Conservation (phyloP, 257 asterid genomes). For the Pogostemon cablin region DNA sequence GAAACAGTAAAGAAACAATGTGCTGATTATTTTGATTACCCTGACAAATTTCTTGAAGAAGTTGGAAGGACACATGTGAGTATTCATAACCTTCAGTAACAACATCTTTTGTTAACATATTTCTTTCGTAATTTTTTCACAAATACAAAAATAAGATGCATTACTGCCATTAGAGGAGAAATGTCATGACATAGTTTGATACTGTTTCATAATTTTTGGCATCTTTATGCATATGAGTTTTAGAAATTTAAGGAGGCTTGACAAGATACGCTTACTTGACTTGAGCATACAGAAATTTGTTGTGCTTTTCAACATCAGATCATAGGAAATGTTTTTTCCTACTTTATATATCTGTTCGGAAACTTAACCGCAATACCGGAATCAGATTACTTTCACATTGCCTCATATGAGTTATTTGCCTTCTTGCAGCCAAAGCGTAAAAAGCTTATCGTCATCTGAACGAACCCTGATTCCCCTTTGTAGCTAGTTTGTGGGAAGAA, state of each 20-base stretch:
- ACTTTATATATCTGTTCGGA: too few species aligned
- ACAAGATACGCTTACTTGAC: background rate
- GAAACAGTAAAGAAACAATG: conserved; percentile 60
- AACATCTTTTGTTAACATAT: background rate
- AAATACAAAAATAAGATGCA: too few species aligned
- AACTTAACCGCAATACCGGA: background rate
- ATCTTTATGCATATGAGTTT: background rate
- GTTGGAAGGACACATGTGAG: conserved; percentile 57
- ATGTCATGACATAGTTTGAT: background rate
- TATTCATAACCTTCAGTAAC: conserved; percentile 20
- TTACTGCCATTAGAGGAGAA: background rate
- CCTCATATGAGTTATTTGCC: conserved; percentile 15
- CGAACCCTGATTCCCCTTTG: background rate
- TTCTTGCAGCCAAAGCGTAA: conserved; percentile 48
- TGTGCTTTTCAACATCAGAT: background rate
- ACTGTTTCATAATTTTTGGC: background rate
- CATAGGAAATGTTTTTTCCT: background rate
- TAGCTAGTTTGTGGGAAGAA: too few species aligned
- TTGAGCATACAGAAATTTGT: background rate
- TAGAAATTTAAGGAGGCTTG: background rate
- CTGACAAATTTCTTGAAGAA: conserved; percentile 56
- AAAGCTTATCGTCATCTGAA: conserved; percentile 42
- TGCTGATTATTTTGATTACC: conserved; percentile 54
- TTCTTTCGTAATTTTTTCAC: background rate
- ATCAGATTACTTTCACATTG: background rate